Base-by-base conservation (phyloP, 2,329 filamentous ascomycete species). In the Fusarium scirpi region DNA sequence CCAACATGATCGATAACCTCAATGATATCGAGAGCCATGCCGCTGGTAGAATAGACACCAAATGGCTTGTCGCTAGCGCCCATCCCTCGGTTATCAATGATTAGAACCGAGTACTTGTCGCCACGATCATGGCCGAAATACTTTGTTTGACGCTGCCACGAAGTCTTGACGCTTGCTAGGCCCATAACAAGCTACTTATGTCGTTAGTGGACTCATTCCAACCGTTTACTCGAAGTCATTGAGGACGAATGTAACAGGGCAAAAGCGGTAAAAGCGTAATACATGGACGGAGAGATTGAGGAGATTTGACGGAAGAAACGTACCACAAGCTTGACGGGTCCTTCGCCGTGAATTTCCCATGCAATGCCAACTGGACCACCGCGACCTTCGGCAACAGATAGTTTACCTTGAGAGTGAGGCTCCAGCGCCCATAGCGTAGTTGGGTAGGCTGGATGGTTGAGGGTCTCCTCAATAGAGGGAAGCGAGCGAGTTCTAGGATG, bases 71-170 rank as follows among this genome's bases (percentile, higher is more conserved):
- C 92, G 51, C 91, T 94, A 67, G 87, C 86, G 60, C 94, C 94
- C 77, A 97, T 91, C 68, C 94, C 94, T 72, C 94, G 89, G 81
- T 97, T 97, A 82, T 97, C 94, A 70, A 94, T 84, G 59, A 96
- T 81, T 9, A 97, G 86, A 58, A 90, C 90, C 0, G 91, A 91
- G 82, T 94, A 97, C 70, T 86, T 83, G 65, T 89, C 83, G 48
- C 83, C 86, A 65, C 89, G 84, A 53, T 89, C 84, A 81, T 97
- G 94, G 54, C 92, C 93, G 76, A 97, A 95, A 81, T 93, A 86
- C 71, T 91, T 88, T 12, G 91, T 96, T 78, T 97, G 94, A 56
- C 92, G 89, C 82, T 97, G 93, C 92, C 92, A 97, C 59, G 89
- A 86, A 45, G 88, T 85, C 76, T 87, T 85, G 63, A 84, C 85